Evolutionary conservation across 176 grass and related monocot species (phyloP), one percentile per base, ranked within the genome.

Genomic region (Carex scoparia): DNA sequence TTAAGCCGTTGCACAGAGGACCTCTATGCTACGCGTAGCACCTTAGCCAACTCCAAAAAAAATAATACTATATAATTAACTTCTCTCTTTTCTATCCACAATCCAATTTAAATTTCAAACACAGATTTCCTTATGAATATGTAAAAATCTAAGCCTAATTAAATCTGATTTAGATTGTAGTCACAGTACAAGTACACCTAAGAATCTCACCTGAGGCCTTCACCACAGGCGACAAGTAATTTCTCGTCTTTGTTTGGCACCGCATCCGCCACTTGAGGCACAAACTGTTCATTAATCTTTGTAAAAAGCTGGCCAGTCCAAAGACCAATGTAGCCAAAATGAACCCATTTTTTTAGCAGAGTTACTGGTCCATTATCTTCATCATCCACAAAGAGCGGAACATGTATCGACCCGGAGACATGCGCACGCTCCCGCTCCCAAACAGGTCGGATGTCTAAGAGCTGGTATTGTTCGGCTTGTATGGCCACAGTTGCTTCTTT

Each of bases 271-370:
- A 95, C 91, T 70, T 95, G 85, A 8, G 91, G 75, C 82, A 99
- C 59, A 79, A 99, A 99, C 46, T 85, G 65, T 46, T 80, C 85
- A 87, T 95, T 94, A 75, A 91, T 89, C 88, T 88, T 92, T 81
- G 96, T 99, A 84, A 99, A 91, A 46, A 83, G 38, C 81, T 95
- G 96, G 10, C 91, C 96, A 2, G 96, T 94, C 93, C 91, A 95
- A 14, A 94, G 87, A 27, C 96, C 93, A 78, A 99, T 89, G 84
- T 95, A 95, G 35, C 91, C 91, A 18, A 99, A 88, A 87, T 99
- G 96, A 31, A 99, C 93, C 96, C 96, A 95, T 89, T 94, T 95
- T 85, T 94, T 99, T 7, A 99, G 93, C 68, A 99, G 87, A 59
- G 93, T 99, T 55, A 94, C 33, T 35, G 84, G 87, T 28, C 88